Evolutionary conservation across 1,284 basidiomycete genomes (phyloP).

Genomic region (Sanghuangporus sanghuang): DNA sequence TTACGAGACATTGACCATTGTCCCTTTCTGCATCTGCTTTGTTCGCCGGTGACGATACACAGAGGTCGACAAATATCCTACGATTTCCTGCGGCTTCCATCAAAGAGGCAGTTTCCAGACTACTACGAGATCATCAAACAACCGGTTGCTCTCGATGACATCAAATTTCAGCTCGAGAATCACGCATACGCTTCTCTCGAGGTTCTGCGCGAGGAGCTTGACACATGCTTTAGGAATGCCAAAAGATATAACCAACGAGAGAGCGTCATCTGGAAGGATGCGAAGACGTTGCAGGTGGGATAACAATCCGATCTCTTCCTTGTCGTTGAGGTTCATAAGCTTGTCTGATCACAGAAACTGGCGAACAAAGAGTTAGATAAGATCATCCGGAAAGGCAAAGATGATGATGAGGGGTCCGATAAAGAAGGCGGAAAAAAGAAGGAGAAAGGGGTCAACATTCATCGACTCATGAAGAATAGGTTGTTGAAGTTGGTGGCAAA

Average conservation of each 20-base stretch:
- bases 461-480: conserved; percentile 54
- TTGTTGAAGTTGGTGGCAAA: conserved; percentile 68
- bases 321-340: neutral
- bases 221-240: conserved; percentile 86
- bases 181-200: conserved; percentile 62
- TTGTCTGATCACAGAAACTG: conserved; percentile 48
- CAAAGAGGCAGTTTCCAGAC: conserved; percentile 80
- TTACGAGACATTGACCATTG: conserved; percentile 13
- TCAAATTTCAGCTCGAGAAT: conserved; percentile 72
- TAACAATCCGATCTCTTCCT: neutral
- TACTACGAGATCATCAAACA: conserved; percentile 75
- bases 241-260: conserved; percentile 86
- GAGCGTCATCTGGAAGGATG: conserved; percentile 82
- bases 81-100: conserved; percentile 76
- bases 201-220: conserved; percentile 75
- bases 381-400: conserved; percentile 42
- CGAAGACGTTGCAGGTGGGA: conserved; percentile 59
- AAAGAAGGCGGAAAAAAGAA: conserved; percentile 39
- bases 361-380: conserved; percentile 57
- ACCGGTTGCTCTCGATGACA: conserved; percentile 84
- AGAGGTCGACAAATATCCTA: conserved; percentile 64
- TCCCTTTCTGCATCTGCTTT: conserved; percentile 10
- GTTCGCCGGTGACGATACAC: conserved; percentile 9
- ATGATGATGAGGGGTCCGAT: conserved; percentile 31
- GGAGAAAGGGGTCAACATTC: conserved; percentile 57